Conservation (phyloP, 2,329 filamentous ascomycete species). For the Trichoderma cornu-damae region DNA sequence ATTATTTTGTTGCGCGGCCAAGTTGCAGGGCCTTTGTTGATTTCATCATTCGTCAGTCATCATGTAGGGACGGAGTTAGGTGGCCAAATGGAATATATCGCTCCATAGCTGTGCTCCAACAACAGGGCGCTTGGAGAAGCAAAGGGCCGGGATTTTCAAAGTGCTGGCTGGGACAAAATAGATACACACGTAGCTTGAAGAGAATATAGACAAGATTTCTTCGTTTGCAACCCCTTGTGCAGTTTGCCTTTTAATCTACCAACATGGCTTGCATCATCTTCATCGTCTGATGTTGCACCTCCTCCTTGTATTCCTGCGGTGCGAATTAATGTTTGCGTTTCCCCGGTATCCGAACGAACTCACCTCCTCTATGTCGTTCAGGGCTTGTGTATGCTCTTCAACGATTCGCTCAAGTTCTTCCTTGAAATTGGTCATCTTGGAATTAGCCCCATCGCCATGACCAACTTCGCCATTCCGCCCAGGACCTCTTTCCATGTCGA, state of each 20-base stretch:
- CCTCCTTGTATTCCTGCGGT: constrained; percentile 28
- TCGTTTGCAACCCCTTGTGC: background rate
- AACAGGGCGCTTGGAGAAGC: background rate
- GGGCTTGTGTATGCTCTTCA: constrained; percentile 19
- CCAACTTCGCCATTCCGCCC: background rate
- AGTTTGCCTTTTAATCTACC: background rate
- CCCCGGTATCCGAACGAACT: background rate
- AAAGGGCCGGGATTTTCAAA: constrained; percentile 3
- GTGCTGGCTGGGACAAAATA: constrained; percentile 4
- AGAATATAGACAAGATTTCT: constrained; percentile 17
- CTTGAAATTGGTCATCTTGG: constrained; percentile 19
- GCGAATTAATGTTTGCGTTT: background rate
- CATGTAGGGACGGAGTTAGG: constrained; percentile 10
- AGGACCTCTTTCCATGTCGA: background rate
- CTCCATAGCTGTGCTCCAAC: background rate
- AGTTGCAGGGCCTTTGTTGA: background rate
- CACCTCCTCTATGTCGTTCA: constrained; percentile 31
- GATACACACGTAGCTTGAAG: constrained; percentile 9
- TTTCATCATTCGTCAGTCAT: background rate
- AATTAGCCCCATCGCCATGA: background rate
- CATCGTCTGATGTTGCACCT: constrained; percentile 26
- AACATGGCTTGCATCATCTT: constrained; percentile 26
- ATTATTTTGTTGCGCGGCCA: background rate
- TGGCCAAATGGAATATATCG: constrained; percentile 12
- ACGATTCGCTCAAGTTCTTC: constrained; percentile 25